Base-by-base conservation (phyloP, 345 rosid species). In the Pseudoturritis turrita region DNA sequence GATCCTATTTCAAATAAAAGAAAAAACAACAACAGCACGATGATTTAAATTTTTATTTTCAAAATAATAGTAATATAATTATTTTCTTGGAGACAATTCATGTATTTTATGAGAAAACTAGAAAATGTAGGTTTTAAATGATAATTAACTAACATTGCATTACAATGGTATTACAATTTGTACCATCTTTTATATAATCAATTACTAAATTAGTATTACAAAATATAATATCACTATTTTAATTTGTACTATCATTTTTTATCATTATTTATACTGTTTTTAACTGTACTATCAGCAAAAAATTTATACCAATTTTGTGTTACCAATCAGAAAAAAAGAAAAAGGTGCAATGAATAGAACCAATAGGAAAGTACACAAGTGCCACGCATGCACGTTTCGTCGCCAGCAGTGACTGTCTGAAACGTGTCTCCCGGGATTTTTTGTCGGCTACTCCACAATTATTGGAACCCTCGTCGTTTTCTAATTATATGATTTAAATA, bases 401-500 rank as follows among this genome's bases (percentile, higher is more conserved):
- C n/a, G 77, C 65, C 72, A 73, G 60, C n/a, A 73, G 31, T 56
- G 59, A 61, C 31, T 73, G 77, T 73, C 77, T 47, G 36, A 73
- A 73, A 50, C 73, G 78, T 74, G 78, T 74, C 47, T 67, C 55
- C 26, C 53, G 62, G 73, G 62, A 59, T 67, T 12, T 74, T 58
- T 64, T 67, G 78, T 74, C 78, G 78, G 78, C 73, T 74, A 74
- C 46, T 74, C 78, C 72, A 41, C 68, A 59, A 50, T 67, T 66
- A 74, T 67, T 67, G 73, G 73, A 59, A 41, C 47, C 50, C 67
- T 74, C 78, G 68, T 74, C 73, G 78, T 59, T 51, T 59, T 45
- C 43, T 19, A 35, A 7, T 4, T 31, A 15, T 50, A 9, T 0
- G 0, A 1, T 14, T 12, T 3, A 50, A 19, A 7, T 17, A 15